Conservation (phyloP, 768 basidiomycete genomes). For the Daedaleopsis sinensis region DNA sequence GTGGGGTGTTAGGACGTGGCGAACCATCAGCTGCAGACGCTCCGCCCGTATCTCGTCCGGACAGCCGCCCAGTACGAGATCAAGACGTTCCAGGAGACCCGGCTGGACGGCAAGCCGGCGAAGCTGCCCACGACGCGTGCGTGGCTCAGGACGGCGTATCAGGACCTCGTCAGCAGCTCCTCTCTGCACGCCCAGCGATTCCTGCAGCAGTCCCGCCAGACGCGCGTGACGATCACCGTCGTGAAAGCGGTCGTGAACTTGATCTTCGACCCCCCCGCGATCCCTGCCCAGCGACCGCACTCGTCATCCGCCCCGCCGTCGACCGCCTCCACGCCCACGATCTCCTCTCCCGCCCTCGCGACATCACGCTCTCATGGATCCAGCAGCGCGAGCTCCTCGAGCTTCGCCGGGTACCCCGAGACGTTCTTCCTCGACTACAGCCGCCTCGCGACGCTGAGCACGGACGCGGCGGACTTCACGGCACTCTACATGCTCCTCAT, state of each 20-base stretch:
- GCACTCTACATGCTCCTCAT: slow-evolving; percentile 81
- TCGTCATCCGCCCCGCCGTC: slow-evolving; percentile 5
- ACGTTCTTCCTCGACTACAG: slow-evolving; percentile 79
- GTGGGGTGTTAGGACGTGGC: slow-evolving; percentile 76
- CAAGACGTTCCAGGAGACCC: slow-evolving; percentile 69
- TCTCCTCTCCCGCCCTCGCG: slow-evolving; percentile 2
- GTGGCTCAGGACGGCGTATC: slow-evolving; percentile 65
- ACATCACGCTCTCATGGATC: slow-evolving; percentile 41
- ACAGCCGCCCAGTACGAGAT: slow-evolving; percentile 81
- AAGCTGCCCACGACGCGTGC: slow-evolving; percentile 55
- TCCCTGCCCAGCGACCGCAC: not conserved
- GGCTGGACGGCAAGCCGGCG: slow-evolving; percentile 36
- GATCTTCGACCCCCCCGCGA: slow-evolving; percentile 30
- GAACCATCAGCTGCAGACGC: slow-evolving; percentile 90
- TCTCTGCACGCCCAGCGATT: slow-evolving; percentile 8
- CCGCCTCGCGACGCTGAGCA: slow-evolving; percentile 64
- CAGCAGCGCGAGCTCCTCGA: slow-evolving; percentile 29
- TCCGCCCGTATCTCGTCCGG: slow-evolving; percentile 88
- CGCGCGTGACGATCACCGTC: slow-evolving; percentile 27
- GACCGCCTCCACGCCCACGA: slow-evolving; percentile 12
- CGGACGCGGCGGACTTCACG: slow-evolving; percentile 75
- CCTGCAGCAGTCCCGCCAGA: slow-evolving; percentile 31
- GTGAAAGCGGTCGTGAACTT: slow-evolving; percentile 29
- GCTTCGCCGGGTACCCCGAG: slow-evolving; percentile 63
- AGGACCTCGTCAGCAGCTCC: slow-evolving; percentile 26